Base-by-base conservation (phyloP, 208 protist genomes). In the Angomonas deanei region DNA sequence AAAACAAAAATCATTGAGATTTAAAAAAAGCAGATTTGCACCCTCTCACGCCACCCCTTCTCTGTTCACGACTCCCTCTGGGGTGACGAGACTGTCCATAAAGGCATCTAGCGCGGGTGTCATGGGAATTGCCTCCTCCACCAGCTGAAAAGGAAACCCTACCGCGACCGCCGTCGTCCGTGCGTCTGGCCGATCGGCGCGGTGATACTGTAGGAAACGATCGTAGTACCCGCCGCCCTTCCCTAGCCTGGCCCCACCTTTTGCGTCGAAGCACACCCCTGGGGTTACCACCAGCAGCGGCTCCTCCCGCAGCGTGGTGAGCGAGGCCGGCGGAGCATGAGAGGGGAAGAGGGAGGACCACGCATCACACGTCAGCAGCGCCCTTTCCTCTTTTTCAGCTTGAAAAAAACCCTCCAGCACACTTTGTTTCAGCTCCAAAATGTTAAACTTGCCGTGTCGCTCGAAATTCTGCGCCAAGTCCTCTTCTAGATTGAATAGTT, bases 141-240 rank as follows among this genome's bases (percentile, higher is more conserved):
- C 15, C 17, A 13, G 3, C 42, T 50, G 42, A 10, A 19, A 50
- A 3, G 42, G 42, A 10, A 50, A 19, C 42, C 17, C 42, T 19
- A 50, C 42, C 17, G 17, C 42, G 5, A 50, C 19, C 42, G 17
- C 17, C 8, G 8, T 23, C 8, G 17, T 23, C 19, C 42, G 13
- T 19, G n/a, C n/a, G n/a, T n/a, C n/a, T n/a, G n/a, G n/a, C n/a
- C n/a, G n/a, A n/a, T n/a, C n/a, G n/a, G n/a, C 34, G 10, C 31
- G 15, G 13, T 56, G 50, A 30, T 56, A 24, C 28, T 34, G 26
- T 11, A 93, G 70, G 49, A 96, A 96, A 17, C 82, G 72, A 66
- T 96, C 89, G 71, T 96, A 96, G 71, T 80, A 96, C 21, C 89
- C 89, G 33, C 89, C 72, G n/a, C 89, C 89, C 39, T 93, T 93